These are phyloP conservation scores for Capillidium rhysosporum DNA, from an alignment of 371 early-diverging fungal species.

Conservation along the genomic window DNA sequence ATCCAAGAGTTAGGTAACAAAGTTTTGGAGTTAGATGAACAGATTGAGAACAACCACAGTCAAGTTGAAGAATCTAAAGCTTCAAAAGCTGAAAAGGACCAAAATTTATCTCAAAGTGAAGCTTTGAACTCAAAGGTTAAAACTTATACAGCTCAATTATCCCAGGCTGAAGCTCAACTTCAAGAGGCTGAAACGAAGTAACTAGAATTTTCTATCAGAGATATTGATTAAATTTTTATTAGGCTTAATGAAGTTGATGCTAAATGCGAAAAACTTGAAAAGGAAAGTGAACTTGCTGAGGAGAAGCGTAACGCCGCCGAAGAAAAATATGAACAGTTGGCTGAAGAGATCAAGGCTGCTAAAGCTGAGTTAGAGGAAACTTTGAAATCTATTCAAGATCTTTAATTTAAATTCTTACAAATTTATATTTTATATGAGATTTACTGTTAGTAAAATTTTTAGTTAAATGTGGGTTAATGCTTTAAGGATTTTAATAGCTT, in stretches of 20 bases:
- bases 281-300: slow-evolving; percentile 1
- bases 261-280: background rate
- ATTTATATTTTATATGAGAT: too few relatives aligned
- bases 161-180: background rate
- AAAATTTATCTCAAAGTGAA: slow-evolving; percentile 2
- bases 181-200: slow-evolving; percentile 5
- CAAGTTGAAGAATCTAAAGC: background rate
- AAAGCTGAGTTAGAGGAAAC: slow-evolving; percentile 5
- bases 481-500: too few relatives aligned
- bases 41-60: slow-evolving; percentile 4
- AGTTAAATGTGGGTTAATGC: too few relatives aligned
- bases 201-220: background rate
- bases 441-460: too few relatives aligned
- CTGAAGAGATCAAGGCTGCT: slow-evolving; percentile 4
- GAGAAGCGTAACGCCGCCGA: background rate
- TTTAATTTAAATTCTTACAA: too few relatives aligned
- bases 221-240: background rate
- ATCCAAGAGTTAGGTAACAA: background rate
- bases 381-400: slow-evolving; percentile 4
- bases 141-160: background rate
- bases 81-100: background rate
- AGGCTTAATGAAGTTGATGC: slow-evolving; percentile 1
- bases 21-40: background rate
- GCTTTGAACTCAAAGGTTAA: background rate
- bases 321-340: slow-evolving; percentile 4